Base-by-base conservation (phyloP, 768 basidiomycete species). In the Tylopilus sp. region DNA sequence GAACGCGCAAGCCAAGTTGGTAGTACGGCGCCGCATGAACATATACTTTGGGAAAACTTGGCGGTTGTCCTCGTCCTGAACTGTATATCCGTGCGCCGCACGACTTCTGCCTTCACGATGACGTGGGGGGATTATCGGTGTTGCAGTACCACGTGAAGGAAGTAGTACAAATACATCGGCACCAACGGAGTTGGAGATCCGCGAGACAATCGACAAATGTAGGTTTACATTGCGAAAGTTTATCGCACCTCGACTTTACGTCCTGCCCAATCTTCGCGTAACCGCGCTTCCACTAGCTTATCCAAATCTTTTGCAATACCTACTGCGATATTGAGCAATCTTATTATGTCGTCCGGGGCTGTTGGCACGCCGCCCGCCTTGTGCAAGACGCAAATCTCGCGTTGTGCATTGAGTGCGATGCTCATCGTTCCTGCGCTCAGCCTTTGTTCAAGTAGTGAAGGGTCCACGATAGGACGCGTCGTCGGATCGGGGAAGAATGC, bases 351-450 rank as follows among this genome's bases (percentile, higher is more conserved):
- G 17, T 85, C 85, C 0, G 82, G 78, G 1, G 76, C 74, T 9
- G 95, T 75, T 0, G 95, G 91, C 1, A 91, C 82, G 0, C 95
- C 95, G 2, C 95, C 94, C 2, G 91, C 82, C 69, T 97, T 98
- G 62, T 92, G 91, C 46, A 98, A 73, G 15, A 98, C 93, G 61
- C 91, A 95, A 8, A 97, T 79, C 66, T 98, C 94, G 43, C 85
- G 80, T 66, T 97, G 94, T 1, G 94, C 86, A 57, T 97, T 98
- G 44, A 98, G 73, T 11, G 93, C 90, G 21, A 98, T 73, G 4
- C 84, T 83, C 52, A 91, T 73, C 33, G 81, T 68, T 3, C 89
- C 87, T 6, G 77, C 82, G 69, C 79, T 89, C 44, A 84, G 75
- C 2, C 80, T 76, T 61, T 86, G 80, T 62, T 98, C 95, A 13